phyloP scores from a whole-genome alignment of 2,329 filamentous ascomycete species.

The Penicillium sp. region DNA sequence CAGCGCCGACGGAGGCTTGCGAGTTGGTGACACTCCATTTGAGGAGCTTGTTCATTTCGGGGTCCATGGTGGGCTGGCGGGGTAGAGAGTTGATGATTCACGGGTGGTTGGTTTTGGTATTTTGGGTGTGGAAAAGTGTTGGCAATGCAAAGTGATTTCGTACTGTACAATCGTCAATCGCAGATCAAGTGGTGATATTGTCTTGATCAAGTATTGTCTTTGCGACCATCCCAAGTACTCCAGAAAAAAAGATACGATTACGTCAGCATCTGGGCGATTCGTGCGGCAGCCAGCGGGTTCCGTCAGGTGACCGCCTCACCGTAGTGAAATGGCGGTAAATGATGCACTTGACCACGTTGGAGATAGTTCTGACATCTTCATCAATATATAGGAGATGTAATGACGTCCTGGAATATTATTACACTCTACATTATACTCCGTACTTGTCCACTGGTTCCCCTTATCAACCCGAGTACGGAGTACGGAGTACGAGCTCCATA shows the following conservation, averaged over 20 bases:
- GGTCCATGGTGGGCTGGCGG: conserved; percentile 52
- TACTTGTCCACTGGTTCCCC: too few species aligned
- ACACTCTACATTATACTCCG: too few species aligned
- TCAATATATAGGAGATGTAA: too few species aligned
- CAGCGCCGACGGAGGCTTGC: conserved; percentile 21
- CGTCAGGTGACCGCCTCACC: conserved; percentile 14
- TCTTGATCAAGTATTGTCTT: not conserved
- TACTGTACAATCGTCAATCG: not conserved
- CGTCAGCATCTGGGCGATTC: conserved; percentile 30
- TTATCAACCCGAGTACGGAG: too few species aligned
- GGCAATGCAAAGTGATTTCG: not conserved
- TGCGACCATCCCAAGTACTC: not conserved
- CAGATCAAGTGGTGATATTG: not conserved
- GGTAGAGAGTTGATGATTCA: conserved; percentile 5
- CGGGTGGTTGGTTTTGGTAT: not conserved
- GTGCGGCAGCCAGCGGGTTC: conserved; percentile 27
- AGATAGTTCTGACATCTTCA: too few species aligned
- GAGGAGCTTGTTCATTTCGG: conserved; percentile 72
- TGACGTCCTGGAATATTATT: too few species aligned
- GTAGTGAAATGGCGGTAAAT: conserved; percentile 16
- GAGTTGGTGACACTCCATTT: conserved; percentile 76
- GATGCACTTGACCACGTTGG: not conserved
- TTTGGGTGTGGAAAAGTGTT: not conserved
- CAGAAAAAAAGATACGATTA: conserved; percentile 14
- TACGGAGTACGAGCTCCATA: not conserved